Evolutionary conservation across 371 early-diverging fungal species (phyloP), one percentile per base, ranked within the genome.

Genomic region (Funneliformis caledonium): DNA sequence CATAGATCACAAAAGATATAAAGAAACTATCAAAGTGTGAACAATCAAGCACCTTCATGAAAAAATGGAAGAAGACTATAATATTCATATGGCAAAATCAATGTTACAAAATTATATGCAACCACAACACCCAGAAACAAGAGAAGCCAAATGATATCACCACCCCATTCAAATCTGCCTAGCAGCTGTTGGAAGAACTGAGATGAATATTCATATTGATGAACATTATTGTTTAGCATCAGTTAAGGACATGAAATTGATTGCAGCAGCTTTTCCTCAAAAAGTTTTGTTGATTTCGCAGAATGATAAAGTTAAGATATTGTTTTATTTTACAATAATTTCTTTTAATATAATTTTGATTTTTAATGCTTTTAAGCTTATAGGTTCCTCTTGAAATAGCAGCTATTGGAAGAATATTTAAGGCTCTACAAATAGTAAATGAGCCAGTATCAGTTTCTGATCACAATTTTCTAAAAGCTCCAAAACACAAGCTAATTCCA

Each of bases 211-310:
- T 45, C n/a, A 72, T 45, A 45, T 50, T 48, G 22, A 72, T 72
- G 26, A 72, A 50, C 16, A 72, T 72, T 50, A 72, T 45, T 72
- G 72, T n/a, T 22, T 72, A 22, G 72, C 72, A 11, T 48, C 26
- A 0, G 0, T 72, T 14, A 72, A 72, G 19, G 50, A 2, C 6
- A 22, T 31, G 1, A 16, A 9, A 22, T 11, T 3, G 0, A 7
- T 72, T 1, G 72, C 7, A 45, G 19, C 9, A 72, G n/a, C 22
- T 26, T 72, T 72, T 47, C 3, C 72, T 47, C 1, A 45, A 45
- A 10, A 47, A 14, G 50, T 9, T 10, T 16, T 72, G 9, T 47
- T 72, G 6, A 72, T 72, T 5, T 72, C 19, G n/a, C 50, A 72
- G 6, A 22, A 72, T 47, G 72, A 72, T 72, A 72, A 72, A 72